Conservation (phyloP, 2,329 filamentous ascomycete genomes). For the Cytospora piceicola region DNA sequence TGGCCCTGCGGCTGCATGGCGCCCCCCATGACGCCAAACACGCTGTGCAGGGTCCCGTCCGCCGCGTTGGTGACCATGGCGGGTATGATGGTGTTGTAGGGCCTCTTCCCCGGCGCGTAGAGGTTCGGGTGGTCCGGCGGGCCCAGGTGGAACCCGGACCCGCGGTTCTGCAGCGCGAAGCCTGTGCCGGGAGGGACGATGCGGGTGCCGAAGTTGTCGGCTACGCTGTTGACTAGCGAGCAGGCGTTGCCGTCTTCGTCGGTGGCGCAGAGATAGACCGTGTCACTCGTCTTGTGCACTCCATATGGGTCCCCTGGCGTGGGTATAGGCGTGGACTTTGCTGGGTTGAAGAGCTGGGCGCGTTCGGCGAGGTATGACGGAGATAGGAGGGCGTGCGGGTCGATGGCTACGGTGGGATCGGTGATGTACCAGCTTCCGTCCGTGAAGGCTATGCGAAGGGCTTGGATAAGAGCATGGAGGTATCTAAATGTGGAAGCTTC, state of each 20-base stretch:
- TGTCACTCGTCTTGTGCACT: conserved; percentile 76
- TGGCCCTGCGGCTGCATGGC: conserved; percentile 98
- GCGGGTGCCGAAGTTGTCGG: conserved; percentile 79
- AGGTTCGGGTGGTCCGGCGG: conserved; percentile 72
- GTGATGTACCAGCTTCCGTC: conserved; percentile 88
- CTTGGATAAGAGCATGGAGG: conserved; percentile 83
- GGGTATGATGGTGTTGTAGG: conserved; percentile 96
- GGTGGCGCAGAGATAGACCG: conserved; percentile 87
- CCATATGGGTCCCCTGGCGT: conserved; percentile 61
- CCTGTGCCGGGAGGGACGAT: conserved; percentile 87
- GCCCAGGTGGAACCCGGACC: conserved; percentile 77
- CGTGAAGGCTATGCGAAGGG: conserved; percentile 86
- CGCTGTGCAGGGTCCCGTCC: conserved; percentile 75
- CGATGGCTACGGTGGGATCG: conserved; percentile 67
- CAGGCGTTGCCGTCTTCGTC: conserved; percentile 85
- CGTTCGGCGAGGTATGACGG: conserved; percentile 73
- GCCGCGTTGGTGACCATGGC: conserved; percentile 77
- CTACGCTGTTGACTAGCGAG: conserved; percentile 94
- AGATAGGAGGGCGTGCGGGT: conserved; percentile 58
- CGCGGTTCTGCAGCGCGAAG: conserved; percentile 91
- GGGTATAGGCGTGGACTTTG: conserved; percentile 66
- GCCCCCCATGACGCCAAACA: conserved; percentile 94
- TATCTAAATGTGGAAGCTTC: conserved; percentile 27
- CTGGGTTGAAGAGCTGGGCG: conserved; percentile 59
- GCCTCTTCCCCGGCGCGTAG: conserved; percentile 78